Evolutionary conservation across 768 basidiomycete genomes (phyloP).

Genomic region (Cantharellus anzutake): DNA sequence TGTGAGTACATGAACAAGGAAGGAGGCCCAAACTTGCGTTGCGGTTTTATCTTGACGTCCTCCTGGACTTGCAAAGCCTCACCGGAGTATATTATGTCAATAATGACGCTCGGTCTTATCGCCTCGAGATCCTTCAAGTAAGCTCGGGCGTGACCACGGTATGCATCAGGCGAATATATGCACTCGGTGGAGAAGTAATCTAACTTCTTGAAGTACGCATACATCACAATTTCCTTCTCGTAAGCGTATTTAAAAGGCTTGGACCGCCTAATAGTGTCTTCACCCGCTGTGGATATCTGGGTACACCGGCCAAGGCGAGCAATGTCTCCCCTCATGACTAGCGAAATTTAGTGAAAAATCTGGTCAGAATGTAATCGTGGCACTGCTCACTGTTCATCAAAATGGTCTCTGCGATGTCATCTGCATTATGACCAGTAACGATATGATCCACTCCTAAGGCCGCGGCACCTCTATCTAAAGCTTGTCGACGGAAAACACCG

Average conservation of each 20-base stretch:
- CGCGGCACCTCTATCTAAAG: conserved; percentile 84
- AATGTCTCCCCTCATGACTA: conserved; percentile 97
- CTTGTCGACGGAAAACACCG: conserved; percentile 92
- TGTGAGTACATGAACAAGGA: background rate
- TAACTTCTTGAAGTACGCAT: conserved; percentile 97
- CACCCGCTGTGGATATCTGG: conserved; percentile 83
- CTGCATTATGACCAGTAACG: conserved; percentile 97
- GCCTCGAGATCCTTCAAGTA: conserved; percentile 94
- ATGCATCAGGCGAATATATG: conserved; percentile 97
- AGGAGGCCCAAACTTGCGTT: conserved; percentile 37
- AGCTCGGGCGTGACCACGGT: conserved; percentile 84
- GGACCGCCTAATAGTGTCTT: conserved; percentile 88
- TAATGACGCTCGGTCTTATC: conserved; percentile 83
- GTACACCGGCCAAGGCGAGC: conserved; percentile 88
- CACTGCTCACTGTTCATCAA: conserved; percentile 81
- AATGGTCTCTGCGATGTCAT: conserved; percentile 97
- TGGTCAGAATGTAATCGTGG: background rate
- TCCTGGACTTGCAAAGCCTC: conserved; percentile 79
- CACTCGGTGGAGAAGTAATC: conserved; percentile 99
- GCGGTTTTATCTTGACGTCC: conserved; percentile 70
- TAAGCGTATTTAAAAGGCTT: conserved; percentile 99
- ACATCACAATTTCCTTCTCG: conserved; percentile 99
- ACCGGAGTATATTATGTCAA: conserved; percentile 94
- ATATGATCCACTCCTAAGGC: conserved; percentile 86
- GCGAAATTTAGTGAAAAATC: background rate